Evolutionary conservation across 2,329 filamentous ascomycete genomes (phyloP).

Genomic region (Nemania sp.): DNA sequence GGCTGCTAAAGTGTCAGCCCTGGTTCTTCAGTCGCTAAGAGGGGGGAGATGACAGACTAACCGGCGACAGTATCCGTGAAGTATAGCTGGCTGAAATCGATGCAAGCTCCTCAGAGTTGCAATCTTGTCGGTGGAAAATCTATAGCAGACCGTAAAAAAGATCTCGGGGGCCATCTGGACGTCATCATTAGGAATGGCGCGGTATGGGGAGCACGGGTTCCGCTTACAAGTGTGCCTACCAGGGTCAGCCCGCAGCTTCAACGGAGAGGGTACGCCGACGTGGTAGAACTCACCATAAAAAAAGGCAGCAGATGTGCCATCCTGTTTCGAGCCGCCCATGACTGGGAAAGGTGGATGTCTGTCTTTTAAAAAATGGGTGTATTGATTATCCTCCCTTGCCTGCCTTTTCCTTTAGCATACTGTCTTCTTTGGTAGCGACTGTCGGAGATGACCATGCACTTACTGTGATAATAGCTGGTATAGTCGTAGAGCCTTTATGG

Average conservation of each 20-base stretch:
- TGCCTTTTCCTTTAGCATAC: background rate
- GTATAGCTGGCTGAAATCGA: conserved; percentile 72
- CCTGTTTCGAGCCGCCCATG: conserved; percentile 23
- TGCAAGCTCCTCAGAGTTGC: conserved; percentile 54
- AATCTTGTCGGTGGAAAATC: conserved; percentile 54
- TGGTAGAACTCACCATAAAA: conserved; percentile 56
- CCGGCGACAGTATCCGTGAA: conserved; percentile 72
- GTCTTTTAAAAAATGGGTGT: background rate
- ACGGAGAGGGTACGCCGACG: background rate
- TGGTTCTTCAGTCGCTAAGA: background rate
- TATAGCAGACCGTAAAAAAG: conserved; percentile 83
- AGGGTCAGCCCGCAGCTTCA: conserved; percentile 31
- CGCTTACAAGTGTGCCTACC: conserved; percentile 45
- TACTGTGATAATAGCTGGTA: no score
- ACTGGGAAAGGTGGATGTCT: conserved; percentile 1
- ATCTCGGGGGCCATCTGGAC: conserved; percentile 78
- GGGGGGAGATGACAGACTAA: no score
- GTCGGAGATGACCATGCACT: no score
- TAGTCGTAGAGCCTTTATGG: no score
- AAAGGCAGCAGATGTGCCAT: conserved; percentile 50
- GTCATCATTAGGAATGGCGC: conserved; percentile 19
- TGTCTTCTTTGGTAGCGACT: no score
- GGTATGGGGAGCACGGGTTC: background rate
- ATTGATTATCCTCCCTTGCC: background rate
- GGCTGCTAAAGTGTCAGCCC: conserved; percentile 39